Base-by-base conservation (phyloP, 371 early-diverging fungal genomes). In the Mortierella sp. region DNA sequence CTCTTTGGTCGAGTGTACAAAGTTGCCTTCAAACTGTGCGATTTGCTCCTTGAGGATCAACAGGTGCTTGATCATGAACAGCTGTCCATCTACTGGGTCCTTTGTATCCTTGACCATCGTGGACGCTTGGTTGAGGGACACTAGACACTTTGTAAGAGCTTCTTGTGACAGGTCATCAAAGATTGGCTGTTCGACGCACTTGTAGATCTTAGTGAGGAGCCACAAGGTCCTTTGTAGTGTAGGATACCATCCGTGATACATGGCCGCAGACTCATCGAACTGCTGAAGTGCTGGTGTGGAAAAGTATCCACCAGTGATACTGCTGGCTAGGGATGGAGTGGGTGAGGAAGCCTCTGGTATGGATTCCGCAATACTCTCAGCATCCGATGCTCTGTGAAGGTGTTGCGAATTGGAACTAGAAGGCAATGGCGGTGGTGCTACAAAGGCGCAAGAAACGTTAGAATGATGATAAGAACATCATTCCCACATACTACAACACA, bases 161-260 rank as follows among this genome's bases (percentile, higher is more conserved):
- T 94, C 94, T 61, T 94, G 92, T 3, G 94, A 90, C 17, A 94
- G 67, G 73, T 93, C 95, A 55, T 93, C 92, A 71, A 94, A 94
- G 4, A 92, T 89, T 14, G 87, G 54, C 9, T 83, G 82, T 82
- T 91, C 89, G 12, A 94, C 87, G 52, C 87, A 85, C 29, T 84
- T 86, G 63, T 93, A 93, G 19, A 94, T 81, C 78, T 92, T 93
- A n/a, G 91, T 87, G 22, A 94, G 76, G 22, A 94, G 72, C 85
- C 91, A 92, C 12, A 94, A 80, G 4, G 94, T 91, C 63, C 88
- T 86, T 67, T 92, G 92, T 22, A 94, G 74, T 0, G 93, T 91
- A 3, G 94, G 94, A 61, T 84, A 94, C 92, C 93, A 93, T 21
- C 91, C 91, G 25, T 85, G 86, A 21, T 80, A 74, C 54, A 71